Evolutionary conservation across 2,329 filamentous ascomycete species (phyloP).

Genomic region (Fusarium pseudocircinatum): DNA sequence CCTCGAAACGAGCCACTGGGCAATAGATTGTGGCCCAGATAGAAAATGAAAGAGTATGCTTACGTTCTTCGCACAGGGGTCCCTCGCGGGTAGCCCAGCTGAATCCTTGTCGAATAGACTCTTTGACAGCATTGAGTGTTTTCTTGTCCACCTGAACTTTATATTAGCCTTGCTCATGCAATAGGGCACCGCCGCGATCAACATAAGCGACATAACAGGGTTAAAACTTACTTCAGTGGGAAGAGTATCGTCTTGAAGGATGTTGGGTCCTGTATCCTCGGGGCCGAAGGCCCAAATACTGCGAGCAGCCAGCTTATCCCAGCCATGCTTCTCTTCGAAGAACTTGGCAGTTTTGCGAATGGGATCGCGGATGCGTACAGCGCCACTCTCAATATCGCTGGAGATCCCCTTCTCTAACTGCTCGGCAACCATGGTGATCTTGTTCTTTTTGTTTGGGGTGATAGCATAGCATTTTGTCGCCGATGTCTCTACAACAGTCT

Average conservation of each 20-base stretch:
- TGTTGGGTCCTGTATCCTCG: constrained; percentile 93
- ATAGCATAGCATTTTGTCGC: constrained; percentile 98
- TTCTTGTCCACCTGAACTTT: constrained; percentile 82
- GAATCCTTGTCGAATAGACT: constrained; percentile 95
- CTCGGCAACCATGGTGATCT: constrained; percentile 98
- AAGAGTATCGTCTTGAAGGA: constrained; percentile 95
- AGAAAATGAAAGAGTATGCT: constrained; percentile 52
- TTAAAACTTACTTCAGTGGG: constrained; percentile 76
- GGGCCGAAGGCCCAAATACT: constrained; percentile 99
- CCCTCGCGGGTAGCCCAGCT: constrained; percentile 96
- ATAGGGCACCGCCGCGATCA: constrained; percentile 5
- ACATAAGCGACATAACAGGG: neutral
- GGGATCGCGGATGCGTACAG: constrained; percentile 91
- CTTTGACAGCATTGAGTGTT: constrained; percentile 83
- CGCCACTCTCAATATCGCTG: constrained; percentile 90
- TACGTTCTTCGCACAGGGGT: constrained; percentile 95
- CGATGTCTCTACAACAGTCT: constrained; percentile 96
- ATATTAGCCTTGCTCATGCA: constrained; percentile 2
- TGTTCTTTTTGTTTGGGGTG: constrained; percentile 99
- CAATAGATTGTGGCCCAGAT: constrained; percentile 4
- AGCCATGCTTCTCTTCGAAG: constrained; percentile 96
- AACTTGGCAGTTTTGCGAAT: constrained; percentile 94
- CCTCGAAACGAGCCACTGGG: neutral
- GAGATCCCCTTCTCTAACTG: constrained; percentile 95
- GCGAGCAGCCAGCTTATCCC: constrained; percentile 91